A percentile compares a stretch with the other conserved stretches of the same genome.
Evolutionary conservation across 2,329 filamentous ascomycete genomes (phyloP).

Genomic region (Metarhizium rileyi): DNA sequence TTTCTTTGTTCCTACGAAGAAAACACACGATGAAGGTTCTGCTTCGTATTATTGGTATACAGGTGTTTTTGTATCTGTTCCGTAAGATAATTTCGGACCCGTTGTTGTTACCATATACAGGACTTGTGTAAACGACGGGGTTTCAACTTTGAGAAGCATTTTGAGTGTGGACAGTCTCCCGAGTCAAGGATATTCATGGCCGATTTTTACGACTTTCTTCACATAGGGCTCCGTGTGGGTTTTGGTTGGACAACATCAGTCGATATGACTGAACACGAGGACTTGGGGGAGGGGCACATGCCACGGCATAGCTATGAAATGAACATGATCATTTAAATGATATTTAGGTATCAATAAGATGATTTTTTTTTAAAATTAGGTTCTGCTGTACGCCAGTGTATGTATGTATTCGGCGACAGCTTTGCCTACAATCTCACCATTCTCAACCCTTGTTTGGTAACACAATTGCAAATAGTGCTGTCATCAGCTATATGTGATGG

Average conservation of each 20-base stretch:
- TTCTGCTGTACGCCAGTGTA: background rate
- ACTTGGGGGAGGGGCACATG: background rate
- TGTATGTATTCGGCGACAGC: background rate
- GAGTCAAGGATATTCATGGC: slow-evolving; percentile 11
- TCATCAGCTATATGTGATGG: background rate
- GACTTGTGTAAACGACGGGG: background rate
- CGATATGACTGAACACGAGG: background rate
- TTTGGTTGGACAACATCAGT: background rate
- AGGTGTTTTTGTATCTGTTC: slow-evolving; percentile 3
- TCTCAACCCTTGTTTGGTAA: background rate
- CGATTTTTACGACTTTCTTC: background rate
- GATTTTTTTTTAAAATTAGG: background rate
- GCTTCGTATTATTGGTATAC: background rate
- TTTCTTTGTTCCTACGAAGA: too few species aligned
- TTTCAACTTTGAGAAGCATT: slow-evolving; percentile 11
- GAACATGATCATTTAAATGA: background rate
- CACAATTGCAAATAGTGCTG: too few species aligned
- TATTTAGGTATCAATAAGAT: slow-evolving; percentile 4
- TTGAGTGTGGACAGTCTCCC: slow-evolving; percentile 12
- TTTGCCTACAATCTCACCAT: background rate
- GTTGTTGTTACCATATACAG: background rate
- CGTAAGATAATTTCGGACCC: background rate
- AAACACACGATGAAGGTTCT: background rate
- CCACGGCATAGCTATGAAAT: background rate
- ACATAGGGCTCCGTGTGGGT: background rate